Evolutionary conservation across 2,329 filamentous ascomycete species (phyloP).

Genomic region (Fusarium equiseti): DNA sequence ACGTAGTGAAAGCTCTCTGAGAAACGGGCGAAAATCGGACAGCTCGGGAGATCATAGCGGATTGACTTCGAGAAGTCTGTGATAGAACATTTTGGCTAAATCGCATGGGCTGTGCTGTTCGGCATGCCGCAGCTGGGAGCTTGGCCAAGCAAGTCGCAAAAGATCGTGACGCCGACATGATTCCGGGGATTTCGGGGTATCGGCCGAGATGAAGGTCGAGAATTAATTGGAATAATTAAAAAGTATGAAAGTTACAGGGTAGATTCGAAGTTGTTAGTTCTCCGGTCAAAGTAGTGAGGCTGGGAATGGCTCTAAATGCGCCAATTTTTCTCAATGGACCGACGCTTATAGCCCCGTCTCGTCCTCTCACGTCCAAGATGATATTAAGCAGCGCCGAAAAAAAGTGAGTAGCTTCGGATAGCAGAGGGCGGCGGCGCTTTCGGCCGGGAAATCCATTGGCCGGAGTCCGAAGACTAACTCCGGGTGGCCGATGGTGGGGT

Average conservation of each 20-base stretch:
- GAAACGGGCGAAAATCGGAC: conserved; percentile 36
- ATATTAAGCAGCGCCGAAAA: conserved; percentile 48
- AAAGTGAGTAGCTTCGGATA: conserved; percentile 48
- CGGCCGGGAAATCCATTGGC: conserved; percentile 53
- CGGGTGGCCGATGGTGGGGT: conserved; percentile 40
- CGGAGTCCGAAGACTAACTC: conserved; percentile 47
- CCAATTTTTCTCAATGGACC: conserved; percentile 48
- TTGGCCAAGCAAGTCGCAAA: conserved; percentile 51
- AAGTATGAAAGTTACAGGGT: conserved; percentile 8
- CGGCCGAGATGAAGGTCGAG: conserved; percentile 16
- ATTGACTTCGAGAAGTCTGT: conserved; percentile 40
- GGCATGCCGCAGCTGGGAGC: conserved; percentile 49
- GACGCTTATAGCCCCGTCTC: conserved; percentile 40
- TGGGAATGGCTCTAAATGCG: conserved; percentile 29
- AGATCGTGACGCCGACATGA: conserved; percentile 52
- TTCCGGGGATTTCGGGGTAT: conserved; percentile 33
- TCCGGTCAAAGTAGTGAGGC: conserved; percentile 23
- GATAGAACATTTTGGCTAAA: conserved; percentile 27
- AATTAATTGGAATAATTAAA: conserved; percentile 10
- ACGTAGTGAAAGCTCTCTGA: conserved; percentile 73
- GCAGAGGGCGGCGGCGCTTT: conserved; percentile 42
- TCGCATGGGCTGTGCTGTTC: conserved; percentile 47
- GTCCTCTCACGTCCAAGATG: conserved; percentile 51
- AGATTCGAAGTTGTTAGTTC: conserved; percentile 12
- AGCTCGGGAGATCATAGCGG: conserved; percentile 19